Percentiles rank a stretch among this genome's conserved stretches.
These are phyloP conservation scores for Trichoderma sp. DNA, from an alignment of 2,329 filamentous ascomycete species.

Conservation along the genomic window DNA sequence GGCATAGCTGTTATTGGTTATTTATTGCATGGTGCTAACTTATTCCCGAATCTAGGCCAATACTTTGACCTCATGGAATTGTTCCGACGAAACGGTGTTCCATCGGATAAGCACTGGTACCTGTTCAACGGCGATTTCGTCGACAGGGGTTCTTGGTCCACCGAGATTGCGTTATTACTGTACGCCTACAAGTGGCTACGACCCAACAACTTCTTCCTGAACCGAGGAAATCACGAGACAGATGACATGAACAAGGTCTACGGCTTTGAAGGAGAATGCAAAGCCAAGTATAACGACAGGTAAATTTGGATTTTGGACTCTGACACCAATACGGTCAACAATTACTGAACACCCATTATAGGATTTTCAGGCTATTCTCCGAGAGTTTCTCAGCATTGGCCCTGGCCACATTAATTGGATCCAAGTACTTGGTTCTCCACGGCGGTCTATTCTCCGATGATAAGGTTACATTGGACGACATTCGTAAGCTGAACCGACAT, in stretches of 20 bases:
- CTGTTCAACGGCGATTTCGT: constrained; percentile 99
- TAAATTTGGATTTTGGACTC: background rate
- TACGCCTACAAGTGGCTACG: constrained; percentile 97
- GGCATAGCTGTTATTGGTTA: background rate
- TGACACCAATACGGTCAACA: background rate
- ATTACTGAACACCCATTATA: constrained; percentile 29
- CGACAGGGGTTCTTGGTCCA: constrained; percentile 95
- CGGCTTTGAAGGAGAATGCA: constrained; percentile 97
- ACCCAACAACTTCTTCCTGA: constrained; percentile 86
- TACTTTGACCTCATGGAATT: constrained; percentile 97
- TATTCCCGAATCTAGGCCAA: constrained; percentile 60
- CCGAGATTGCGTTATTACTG: constrained; percentile 88
- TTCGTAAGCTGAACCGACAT: constrained; percentile 88
- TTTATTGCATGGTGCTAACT: background rate
- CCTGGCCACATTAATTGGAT: constrained; percentile 84
- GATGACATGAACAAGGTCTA: constrained; percentile 99
- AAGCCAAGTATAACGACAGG: constrained; percentile 93
- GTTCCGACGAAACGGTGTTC: constrained; percentile 85
- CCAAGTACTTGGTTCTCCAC: constrained; percentile 88
- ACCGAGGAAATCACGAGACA: constrained; percentile 97
- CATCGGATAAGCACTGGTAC: constrained; percentile 84
- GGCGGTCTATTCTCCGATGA: constrained; percentile 96
- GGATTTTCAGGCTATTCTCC: constrained; percentile 94
- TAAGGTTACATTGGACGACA: constrained; percentile 86
- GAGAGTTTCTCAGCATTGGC: constrained; percentile 96